Evolutionary conservation across 352 stramenopile genomes (phyloP).

Genomic region (Pythium monospermum): DNA sequence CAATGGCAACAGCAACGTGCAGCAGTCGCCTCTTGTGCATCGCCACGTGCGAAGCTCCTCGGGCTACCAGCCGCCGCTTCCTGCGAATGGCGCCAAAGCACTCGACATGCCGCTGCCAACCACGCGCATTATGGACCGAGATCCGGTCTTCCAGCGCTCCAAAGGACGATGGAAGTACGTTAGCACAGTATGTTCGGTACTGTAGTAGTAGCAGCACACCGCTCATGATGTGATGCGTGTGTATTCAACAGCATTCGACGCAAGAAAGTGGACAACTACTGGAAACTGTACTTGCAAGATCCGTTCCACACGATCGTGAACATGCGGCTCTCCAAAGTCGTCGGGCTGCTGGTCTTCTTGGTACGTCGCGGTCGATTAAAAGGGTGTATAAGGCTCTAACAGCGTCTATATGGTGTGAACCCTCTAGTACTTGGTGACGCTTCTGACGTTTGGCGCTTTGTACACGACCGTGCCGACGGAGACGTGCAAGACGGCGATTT

Average conservation of each 20-base stretch:
- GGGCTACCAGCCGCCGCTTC: slow-evolving; percentile 17
- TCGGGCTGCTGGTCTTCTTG: slow-evolving; percentile 30
- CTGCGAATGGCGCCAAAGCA: slow-evolving; percentile 15
- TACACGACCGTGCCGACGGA: slow-evolving; percentile 62
- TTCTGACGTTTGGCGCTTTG: slow-evolving; percentile 62
- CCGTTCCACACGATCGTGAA: slow-evolving; percentile 83
- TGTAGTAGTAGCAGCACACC: too few species aligned
- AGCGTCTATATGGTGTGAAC: too few species aligned
- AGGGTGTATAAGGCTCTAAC: too few species aligned
- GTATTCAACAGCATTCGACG: slow-evolving; percentile 57
- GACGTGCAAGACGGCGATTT: slow-evolving; percentile 64
- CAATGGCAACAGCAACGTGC: neutral
- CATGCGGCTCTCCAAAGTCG: slow-evolving; percentile 75
- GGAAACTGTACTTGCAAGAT: slow-evolving; percentile 79
- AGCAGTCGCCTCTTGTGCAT: slow-evolving; percentile 20
- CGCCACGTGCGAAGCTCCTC: slow-evolving; percentile 15
- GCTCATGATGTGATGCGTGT: neutral
- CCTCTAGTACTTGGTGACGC: slow-evolving; percentile 56
- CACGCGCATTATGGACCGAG: slow-evolving; percentile 68
- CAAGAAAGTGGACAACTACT: slow-evolving; percentile 73
- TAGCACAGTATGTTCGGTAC: too few species aligned
- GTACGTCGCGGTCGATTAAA: slow-evolving; percentile 21
- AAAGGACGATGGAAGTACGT: slow-evolving; percentile 79
- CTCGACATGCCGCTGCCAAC: slow-evolving; percentile 27
- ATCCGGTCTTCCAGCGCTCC: slow-evolving; percentile 57